These are phyloP conservation scores for Eucalyptus sp. DNA, from an alignment of 345 rosid genomes.

Conservation along the genomic window DNA sequence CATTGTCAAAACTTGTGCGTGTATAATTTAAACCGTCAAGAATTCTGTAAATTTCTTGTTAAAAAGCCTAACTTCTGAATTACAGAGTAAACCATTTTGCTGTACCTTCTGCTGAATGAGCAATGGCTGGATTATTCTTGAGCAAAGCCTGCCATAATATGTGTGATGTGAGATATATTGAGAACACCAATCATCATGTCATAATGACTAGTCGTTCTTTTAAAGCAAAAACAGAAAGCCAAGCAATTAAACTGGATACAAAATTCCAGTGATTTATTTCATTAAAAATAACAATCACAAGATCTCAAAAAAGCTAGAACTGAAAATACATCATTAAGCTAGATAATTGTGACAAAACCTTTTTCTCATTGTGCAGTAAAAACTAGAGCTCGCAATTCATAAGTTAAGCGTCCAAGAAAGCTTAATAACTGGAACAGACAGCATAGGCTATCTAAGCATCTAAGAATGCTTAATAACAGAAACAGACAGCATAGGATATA, in stretches of 20 bases:
- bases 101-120: conserved; percentile 52
- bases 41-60: not conserved
- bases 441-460: not conserved
- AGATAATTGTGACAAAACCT: not conserved
- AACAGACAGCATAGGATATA: not conserved
- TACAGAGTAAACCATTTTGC: not conserved
- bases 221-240: not conserved
- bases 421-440: not conserved
- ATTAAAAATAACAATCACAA: not conserved
- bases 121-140: conserved; percentile 62
- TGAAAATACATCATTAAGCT: not conserved
- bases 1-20: not conserved
- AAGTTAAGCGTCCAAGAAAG: not conserved
- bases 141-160: conserved; percentile 50
- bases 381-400: not conserved
- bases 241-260: not conserved
- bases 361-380: not conserved
- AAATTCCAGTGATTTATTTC: not conserved
- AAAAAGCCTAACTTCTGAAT: not conserved
- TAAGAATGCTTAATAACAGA: not conserved
- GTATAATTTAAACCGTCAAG: not conserved
- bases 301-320: not conserved
- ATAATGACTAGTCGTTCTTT: not conserved
- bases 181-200: not conserved
- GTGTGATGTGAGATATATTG: not conserved